Evolutionary conservation across 176 grass and related monocot species (phyloP), one percentile per base, ranked within the genome.

Genomic region (Bromus sterilis): DNA sequence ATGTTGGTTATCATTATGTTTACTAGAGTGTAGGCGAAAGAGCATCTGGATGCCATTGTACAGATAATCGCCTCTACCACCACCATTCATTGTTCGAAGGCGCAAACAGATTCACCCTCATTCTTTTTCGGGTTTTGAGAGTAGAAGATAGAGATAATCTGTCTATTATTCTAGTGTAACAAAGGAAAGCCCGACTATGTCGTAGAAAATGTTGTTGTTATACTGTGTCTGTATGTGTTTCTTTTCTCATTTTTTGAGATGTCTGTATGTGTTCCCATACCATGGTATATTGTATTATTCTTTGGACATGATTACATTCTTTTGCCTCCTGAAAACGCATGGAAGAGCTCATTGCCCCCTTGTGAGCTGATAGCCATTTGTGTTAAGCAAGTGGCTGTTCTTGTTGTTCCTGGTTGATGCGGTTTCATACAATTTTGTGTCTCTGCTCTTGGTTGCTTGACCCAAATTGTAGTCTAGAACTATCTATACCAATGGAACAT

Each of bases 41-140:
- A 74, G 56, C 78, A 86, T 39, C 42, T 77, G 68, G 83, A 82
- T 78, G 78, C 78, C 79, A 37, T 82, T 83, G 88, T 90, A 90
- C 74, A 90, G 83, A 79, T 74, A 83, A 75, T 90, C 29, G 67
- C 59, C 49, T 49, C 56, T 37, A 24, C 36, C 66, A 24, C 36
- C 66, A 55, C 74, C 21, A 67, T 86, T 79, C 41, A 57, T 86
- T 78, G 68, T 44, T 29, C 13, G 59, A 79, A 83, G 44, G 65
- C 20, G 9, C 72, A 37, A 77, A 51, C 24, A 18, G 55, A 20
- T n/a, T 33, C 55, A 25, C 61, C 20, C 42, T 40, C 68, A 41
- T 30, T 31, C 71, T 33, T 62, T 15, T 5, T 31, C 25, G 11
- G 1, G 0, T 21, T 9, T 59, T 37, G 55, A 83, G 80, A 73